Conservation (phyloP, 176 grass and related monocot genomes). For the Musa acuminata region DNA sequence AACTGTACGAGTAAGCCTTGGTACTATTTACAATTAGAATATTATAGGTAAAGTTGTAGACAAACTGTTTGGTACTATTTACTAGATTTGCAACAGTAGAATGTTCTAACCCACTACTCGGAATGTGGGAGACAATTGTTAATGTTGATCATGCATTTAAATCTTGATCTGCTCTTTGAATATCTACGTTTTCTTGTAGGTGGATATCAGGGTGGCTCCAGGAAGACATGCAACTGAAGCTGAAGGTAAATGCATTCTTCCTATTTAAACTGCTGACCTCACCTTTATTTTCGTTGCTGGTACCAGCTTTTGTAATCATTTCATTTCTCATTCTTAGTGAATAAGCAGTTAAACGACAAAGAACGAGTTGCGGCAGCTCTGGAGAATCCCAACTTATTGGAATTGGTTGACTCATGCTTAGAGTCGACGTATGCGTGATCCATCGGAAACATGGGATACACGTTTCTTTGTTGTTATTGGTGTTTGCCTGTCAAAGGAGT, state of each 20-base stretch:
- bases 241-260: conserved; percentile 35
- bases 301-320: background rate
- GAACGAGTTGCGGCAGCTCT: conserved; percentile 86
- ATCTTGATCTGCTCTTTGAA: background rate
- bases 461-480: too few relatives aligned
- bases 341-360: conserved; percentile 96
- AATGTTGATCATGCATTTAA: background rate
- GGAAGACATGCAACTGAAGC: conserved; percentile 92
- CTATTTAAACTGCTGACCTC: background rate
- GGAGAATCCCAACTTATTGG: conserved; percentile 68
- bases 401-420: conserved; percentile 68
- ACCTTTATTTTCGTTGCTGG: background rate
- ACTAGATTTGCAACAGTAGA: too few relatives aligned
- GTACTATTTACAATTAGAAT: too few relatives aligned
- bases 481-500: too few relatives aligned
- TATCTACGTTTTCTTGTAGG: conserved; percentile 26
- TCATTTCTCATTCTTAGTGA: conserved; percentile 42
- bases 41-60: too few relatives aligned
- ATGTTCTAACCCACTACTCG: background rate
- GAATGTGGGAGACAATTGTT: background rate
- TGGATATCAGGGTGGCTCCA: conserved; percentile 78
- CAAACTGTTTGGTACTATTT: too few relatives aligned
- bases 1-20: too few relatives aligned
- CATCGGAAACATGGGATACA: background rate
- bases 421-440: conserved; percentile 62